phyloP scores from a whole-genome alignment of 2,329 filamentous ascomycete species.

The Ploettnerulaceae sp. region DNA sequence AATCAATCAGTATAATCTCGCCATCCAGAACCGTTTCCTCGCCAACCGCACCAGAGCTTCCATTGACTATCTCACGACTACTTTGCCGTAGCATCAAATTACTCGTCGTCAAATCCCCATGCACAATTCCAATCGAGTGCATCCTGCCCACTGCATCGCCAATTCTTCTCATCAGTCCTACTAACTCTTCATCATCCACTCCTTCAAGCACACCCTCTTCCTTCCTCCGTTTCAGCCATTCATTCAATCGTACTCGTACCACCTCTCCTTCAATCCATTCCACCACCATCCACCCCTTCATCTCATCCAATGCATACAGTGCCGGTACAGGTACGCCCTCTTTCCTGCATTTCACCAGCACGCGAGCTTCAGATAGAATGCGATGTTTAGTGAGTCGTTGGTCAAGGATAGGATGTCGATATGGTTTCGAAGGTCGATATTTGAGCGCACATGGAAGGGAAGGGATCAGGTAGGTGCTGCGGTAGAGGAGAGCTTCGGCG shows the following conservation, averaged over 20 bases:
- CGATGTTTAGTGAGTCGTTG: constrained; percentile 79
- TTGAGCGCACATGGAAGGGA: constrained; percentile 74
- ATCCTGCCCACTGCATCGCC: constrained; percentile 67
- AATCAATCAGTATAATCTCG: constrained; percentile 87
- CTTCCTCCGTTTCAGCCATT: constrained; percentile 51
- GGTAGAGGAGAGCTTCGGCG: constrained; percentile 92
- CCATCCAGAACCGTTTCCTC: constrained; percentile 48
- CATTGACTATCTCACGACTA: constrained; percentile 15
- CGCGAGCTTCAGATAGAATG: constrained; percentile 82
- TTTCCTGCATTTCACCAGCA: constrained; percentile 70
- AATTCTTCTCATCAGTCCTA: constrained; percentile 63
- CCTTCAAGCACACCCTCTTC: constrained; percentile 31
- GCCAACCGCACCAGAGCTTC: constrained; percentile 13
- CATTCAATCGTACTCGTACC: constrained; percentile 65
- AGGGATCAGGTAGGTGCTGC: constrained; percentile 70
- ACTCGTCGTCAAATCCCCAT: constrained; percentile 95
- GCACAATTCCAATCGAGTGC: constrained; percentile 81
- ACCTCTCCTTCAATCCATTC: constrained; percentile 78
- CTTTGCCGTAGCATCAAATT: constrained; percentile 74
- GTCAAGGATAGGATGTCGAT: constrained; percentile 87
- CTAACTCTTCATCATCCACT: constrained; percentile 47
- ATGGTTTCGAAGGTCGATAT: constrained; percentile 84
- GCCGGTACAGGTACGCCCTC: constrained; percentile 80
- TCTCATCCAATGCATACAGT: constrained; percentile 64
- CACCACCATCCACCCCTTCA: constrained; percentile 68